A percentile compares a stretch with the other conserved stretches of the same genome.
Conservation (phyloP, 345 rosid genomes). For the Durio zibethinus region DNA sequence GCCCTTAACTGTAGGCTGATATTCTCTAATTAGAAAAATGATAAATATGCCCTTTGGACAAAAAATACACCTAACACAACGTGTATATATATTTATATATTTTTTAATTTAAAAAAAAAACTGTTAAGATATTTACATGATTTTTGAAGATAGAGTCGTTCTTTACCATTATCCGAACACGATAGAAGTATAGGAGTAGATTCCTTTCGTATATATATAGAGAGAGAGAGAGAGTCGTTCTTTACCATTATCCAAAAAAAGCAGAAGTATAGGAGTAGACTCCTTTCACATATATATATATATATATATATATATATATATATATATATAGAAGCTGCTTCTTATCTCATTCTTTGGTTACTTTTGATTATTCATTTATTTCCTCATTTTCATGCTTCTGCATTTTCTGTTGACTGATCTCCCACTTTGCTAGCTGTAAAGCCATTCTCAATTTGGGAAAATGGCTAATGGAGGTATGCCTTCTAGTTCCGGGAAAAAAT, state of each 20-base stretch:
- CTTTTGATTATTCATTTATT: background rate
- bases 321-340: background rate
- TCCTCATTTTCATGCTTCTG: background rate
- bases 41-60: too few species aligned
- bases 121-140: background rate
- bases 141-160: background rate
- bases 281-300: too few species aligned
- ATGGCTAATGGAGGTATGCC: constrained; percentile 44
- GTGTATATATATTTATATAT: too few species aligned
- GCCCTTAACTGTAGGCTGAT: too few species aligned
- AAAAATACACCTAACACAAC: too few species aligned
- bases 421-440: background rate
- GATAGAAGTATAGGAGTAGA: too few species aligned
- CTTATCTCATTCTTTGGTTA: background rate
- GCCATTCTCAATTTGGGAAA: background rate
- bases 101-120: too few species aligned
- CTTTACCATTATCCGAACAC: background rate
- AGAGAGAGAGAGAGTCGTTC: too few species aligned
- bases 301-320: too few species aligned
- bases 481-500: constrained; percentile 41
- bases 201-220: too few species aligned
- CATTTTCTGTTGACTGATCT: background rate
- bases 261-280: background rate
- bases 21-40: too few species aligned
- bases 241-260: too few species aligned